Evolutionary conservation across 495 filamentous ascomycete species (phyloP), one percentile per base, ranked within the genome.

Genomic region (Viridothelium virens): DNA sequence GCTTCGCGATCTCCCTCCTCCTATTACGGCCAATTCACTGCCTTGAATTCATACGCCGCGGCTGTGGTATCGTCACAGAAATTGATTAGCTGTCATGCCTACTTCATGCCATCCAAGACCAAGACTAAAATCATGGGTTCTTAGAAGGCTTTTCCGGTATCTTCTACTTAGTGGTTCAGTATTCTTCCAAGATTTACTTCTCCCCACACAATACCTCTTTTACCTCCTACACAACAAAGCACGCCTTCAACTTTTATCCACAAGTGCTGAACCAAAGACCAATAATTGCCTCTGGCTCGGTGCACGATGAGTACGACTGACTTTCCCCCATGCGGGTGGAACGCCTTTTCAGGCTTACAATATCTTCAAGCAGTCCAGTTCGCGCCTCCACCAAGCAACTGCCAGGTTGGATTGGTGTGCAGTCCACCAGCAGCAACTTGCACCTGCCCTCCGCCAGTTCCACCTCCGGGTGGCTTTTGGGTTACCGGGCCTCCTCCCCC

Each of bases 331-430:
- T 59, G 53, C 31, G 31, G 53, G 25, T 59, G 53, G 53, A 33
- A 31, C 33, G 53, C 53, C 53, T 59, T 31, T 59, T 34, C 53
- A 36, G 53, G 53, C 53, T 59, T 59, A 59, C 53, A 59, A 59
- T 59, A 33, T 36, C 14, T 59, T 59, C 53, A 59, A 59, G 53
- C 53, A 59, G 53, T 59, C 2, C 33, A 10, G 36, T 36, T 59
- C 6, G 5, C 53, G 31, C 31, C 53, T 11, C 31, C 53, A 33
- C 53, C 53, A 59, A 36, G 53, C 18, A 31, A 31, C 25, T 59
- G 31, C 53, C 11, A 34, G 31, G 53, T 59, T 7, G 53, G 11
- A 10, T 31, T 31, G 31, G 3, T 59, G 5, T 59, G 31, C 53
- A 4, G 53, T 36, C 53, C 53, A 59, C 53, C 18, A 59, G 25